A percentile compares a stretch with the other conserved stretches of the same genome.
Evolutionary conservation across 345 rosid species (phyloP).

Genomic region (Boechera retrofracta): DNA sequence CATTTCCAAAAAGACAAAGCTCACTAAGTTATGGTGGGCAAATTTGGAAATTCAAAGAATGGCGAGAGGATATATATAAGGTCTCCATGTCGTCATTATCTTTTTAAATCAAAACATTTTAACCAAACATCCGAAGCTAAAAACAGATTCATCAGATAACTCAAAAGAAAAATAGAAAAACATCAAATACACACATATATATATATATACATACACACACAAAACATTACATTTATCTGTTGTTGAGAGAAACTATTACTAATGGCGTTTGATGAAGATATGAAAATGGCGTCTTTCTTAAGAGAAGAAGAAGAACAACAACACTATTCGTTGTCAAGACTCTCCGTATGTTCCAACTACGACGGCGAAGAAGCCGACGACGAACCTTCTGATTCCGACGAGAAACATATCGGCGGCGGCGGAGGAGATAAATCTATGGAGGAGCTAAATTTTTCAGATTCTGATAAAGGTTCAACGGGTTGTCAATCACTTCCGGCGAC

Average conservation of each 20-base stretch:
- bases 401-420: background rate
- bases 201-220: background rate
- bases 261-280: slow-evolving; percentile 42
- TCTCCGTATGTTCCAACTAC: slow-evolving; percentile 45
- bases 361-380: slow-evolving; percentile 47
- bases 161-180: background rate
- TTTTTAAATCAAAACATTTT: background rate
- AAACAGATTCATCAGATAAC: slow-evolving; percentile 19
- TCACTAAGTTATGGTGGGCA: background rate
- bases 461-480: slow-evolving; percentile 40
- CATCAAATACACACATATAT: background rate
- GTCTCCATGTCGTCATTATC: slow-evolving; percentile 37
- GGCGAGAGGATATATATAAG: slow-evolving; percentile 26
- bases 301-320: slow-evolving; percentile 40
- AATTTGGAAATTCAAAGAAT: slow-evolving; percentile 12
- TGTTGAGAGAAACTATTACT: background rate
- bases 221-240: background rate
- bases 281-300: slow-evolving; percentile 40
- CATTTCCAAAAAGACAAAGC: background rate
- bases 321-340: slow-evolving; percentile 33
- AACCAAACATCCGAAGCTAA: slow-evolving; percentile 21
- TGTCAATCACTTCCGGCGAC: slow-evolving; percentile 44
- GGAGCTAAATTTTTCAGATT: slow-evolving; percentile 36
- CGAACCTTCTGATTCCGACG: slow-evolving; percentile 38
- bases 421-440: slow-evolving; percentile 29